Evolutionary conservation across 768 basidiomycete genomes (phyloP).

Genomic region (Leccinum rimulosum): DNA sequence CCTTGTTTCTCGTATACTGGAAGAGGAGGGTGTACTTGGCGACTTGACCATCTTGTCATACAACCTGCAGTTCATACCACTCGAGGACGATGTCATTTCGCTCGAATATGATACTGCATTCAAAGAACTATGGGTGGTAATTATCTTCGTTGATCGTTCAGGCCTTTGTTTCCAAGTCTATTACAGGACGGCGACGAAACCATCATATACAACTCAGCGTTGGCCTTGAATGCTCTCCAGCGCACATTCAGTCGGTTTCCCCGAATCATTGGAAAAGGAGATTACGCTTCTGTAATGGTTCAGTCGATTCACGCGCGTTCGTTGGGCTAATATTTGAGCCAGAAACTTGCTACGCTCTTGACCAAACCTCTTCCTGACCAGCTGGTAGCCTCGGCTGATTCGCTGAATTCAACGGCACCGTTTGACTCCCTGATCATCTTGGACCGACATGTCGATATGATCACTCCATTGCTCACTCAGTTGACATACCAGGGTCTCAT

Average conservation of each 20-base stretch:
- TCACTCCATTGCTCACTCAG: conserved; percentile 95
- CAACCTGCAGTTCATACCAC: conserved; percentile 89
- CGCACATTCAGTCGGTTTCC: conserved; percentile 87
- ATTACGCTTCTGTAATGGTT: conserved; percentile 67
- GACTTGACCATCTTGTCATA: conserved; percentile 85
- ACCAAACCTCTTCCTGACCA: too few relatives aligned
- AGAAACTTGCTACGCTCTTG: conserved; percentile 86
- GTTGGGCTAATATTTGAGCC: conserved; percentile 11
- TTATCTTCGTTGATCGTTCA: neutral
- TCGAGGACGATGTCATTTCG: conserved; percentile 91
- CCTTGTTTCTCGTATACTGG: too few relatives aligned
- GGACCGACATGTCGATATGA: conserved; percentile 85
- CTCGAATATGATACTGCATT: conserved; percentile 84
- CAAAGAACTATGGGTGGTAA: conserved; percentile 87
- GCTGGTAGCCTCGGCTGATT: conserved; percentile 37
- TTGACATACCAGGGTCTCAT: too few relatives aligned
- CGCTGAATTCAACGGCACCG: conserved; percentile 49
- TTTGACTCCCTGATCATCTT: conserved; percentile 87
- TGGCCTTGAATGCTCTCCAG: conserved; percentile 82
- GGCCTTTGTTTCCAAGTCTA: neutral
- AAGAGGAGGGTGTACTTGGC: too few relatives aligned
- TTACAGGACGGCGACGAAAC: conserved; percentile 90
- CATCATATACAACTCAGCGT: conserved; percentile 81
- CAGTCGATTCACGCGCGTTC: neutral
- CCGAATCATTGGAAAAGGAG: conserved; percentile 90